phyloP scores from a whole-genome alignment of 306 rosid species.

The Sindora glabra region DNA sequence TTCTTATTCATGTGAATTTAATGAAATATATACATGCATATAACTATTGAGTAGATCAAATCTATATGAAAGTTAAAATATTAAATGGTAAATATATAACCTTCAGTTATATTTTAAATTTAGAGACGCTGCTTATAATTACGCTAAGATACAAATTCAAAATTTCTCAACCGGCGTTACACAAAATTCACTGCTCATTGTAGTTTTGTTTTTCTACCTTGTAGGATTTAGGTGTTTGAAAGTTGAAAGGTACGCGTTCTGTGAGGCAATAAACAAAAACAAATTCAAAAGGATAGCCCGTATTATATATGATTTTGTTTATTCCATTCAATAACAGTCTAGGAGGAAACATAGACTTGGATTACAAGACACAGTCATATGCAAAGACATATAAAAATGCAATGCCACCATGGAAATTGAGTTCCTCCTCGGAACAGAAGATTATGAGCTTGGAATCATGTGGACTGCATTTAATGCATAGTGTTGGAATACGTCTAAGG shows the following conservation, averaged over 20 bases:
- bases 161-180: too few species aligned
- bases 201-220: slow-evolving; percentile 21
- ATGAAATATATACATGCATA: too few species aligned
- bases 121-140: too few species aligned
- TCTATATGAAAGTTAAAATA: too few species aligned
- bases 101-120: too few species aligned
- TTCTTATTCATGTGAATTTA: too few species aligned
- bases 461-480: slow-evolving; percentile 56
- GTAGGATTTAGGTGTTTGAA: slow-evolving; percentile 41
- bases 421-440: slow-evolving; percentile 47
- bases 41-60: too few species aligned
- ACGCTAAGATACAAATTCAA: too few species aligned
- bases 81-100: too few species aligned
- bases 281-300: slow-evolving; percentile 25
- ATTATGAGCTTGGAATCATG: slow-evolving; percentile 59
- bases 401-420: slow-evolving; percentile 28
- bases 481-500: slow-evolving; percentile 38
- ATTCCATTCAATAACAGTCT: background rate
- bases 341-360: slow-evolving; percentile 22
- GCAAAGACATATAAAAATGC: slow-evolving; percentile 16
- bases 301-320: background rate
- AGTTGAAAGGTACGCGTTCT: slow-evolving; percentile 21
- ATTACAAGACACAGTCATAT: slow-evolving; percentile 18
- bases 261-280: slow-evolving; percentile 15
- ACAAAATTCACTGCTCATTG: slow-evolving; percentile 15